phyloP scores from a whole-genome alignment of 169 alveolate genomes.

The Plasmodium inui region DNA sequence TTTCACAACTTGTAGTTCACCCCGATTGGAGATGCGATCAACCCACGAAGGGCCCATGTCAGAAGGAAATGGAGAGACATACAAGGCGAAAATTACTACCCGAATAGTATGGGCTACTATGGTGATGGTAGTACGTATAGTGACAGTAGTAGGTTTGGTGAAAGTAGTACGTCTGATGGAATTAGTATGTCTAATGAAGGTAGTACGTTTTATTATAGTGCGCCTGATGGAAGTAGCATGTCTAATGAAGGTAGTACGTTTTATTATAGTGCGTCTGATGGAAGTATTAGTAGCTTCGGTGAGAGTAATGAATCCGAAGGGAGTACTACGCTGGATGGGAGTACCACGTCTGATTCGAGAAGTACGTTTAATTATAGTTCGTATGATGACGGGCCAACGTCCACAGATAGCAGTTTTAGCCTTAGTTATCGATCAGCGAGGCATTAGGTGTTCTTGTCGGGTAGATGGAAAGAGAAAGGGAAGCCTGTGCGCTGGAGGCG shows the following conservation, averaged over 20 bases:
- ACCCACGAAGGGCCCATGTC: background rate
- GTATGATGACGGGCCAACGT: background rate
- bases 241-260: too few species aligned
- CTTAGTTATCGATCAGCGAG: background rate
- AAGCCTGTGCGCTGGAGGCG: background rate
- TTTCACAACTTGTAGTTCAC: conserved; percentile 2
- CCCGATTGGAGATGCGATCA: background rate
- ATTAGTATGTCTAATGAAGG: background rate
- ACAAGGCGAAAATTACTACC: background rate
- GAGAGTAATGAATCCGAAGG: too few species aligned
- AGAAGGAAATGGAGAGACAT: background rate
- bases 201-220: too few species aligned
- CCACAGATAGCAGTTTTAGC: background rate
- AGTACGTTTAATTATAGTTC: too few species aligned
- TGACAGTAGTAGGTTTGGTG: too few species aligned
- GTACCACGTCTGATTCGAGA: background rate
- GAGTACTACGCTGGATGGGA: too few species aligned
- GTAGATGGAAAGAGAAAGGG: background rate
- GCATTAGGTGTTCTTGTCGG: background rate
- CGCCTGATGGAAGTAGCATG: background rate
- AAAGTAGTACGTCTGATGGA: too few species aligned
- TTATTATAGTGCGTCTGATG: background rate
- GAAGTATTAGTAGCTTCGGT: too few species aligned
- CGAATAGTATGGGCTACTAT: background rate
- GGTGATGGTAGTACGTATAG: background rate